A percentile compares a stretch with the other conserved stretches of the same genome.
Evolutionary conservation across 495 filamentous ascomycete genomes (phyloP).

Genomic region (Parmelia sp.): DNA sequence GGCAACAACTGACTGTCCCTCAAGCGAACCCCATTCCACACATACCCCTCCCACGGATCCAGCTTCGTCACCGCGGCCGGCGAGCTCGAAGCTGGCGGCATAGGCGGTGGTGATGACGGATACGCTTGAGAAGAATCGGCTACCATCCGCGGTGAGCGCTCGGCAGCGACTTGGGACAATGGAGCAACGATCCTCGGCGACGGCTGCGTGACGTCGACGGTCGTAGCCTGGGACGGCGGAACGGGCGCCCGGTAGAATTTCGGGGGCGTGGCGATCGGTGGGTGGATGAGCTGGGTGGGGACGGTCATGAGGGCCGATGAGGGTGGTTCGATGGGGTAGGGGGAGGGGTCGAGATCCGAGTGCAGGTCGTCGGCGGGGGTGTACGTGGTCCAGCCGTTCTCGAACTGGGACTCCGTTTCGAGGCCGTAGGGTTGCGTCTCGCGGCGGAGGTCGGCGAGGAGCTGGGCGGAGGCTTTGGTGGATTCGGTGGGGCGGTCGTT

Average conservation of each 20-base stretch:
- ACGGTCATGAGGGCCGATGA: constrained; percentile 10
- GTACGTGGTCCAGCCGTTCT: constrained; percentile 23
- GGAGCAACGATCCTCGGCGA: constrained; percentile 14
- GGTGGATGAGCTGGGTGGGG: constrained; percentile 8
- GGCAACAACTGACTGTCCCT: constrained; percentile 47
- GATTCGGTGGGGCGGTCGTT: constrained; percentile 1
- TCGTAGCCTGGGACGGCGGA: constrained; percentile 31
- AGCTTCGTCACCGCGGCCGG: constrained; percentile 1
- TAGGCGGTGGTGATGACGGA: constrained; percentile 17
- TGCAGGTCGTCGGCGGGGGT: constrained; percentile 10
- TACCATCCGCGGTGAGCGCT: not conserved
- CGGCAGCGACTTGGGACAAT: not conserved
- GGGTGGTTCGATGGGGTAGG: not conserved
- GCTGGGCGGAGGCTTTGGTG: constrained; percentile 18
- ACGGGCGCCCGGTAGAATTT: constrained; percentile 5
- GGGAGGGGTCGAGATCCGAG: not conserved
- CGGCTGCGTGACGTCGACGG: constrained; percentile 24
- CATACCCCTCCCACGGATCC: constrained; percentile 14
- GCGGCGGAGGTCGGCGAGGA: constrained; percentile 14
- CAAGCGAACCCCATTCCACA: constrained; percentile 26
- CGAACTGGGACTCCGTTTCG: constrained; percentile 27
- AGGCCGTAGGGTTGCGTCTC: constrained; percentile 11
- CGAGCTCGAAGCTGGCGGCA: constrained; percentile 15
- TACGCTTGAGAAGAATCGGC: constrained; percentile 6
- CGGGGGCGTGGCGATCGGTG: not conserved